phyloP scores from a whole-genome alignment of 148 eudicot species.

The Silene latifolia region DNA sequence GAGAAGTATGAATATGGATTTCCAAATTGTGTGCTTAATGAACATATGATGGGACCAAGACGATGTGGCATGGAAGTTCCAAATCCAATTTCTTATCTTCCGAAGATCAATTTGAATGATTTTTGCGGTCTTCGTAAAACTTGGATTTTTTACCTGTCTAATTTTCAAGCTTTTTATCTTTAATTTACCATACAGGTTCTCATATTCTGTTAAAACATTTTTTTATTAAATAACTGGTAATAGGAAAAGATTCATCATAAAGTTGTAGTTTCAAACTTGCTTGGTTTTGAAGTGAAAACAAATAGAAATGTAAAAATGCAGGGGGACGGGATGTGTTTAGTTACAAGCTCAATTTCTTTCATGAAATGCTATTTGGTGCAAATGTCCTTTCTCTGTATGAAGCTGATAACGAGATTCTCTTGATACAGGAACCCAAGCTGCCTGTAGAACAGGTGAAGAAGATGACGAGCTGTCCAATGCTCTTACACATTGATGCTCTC shows the following conservation, averaged over 20 bases:
- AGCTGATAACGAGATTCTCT: neutral
- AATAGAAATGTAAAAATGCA: no score
- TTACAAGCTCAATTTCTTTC: no score
- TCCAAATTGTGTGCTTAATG: neutral
- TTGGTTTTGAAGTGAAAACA: no score
- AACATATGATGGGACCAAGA: neutral
- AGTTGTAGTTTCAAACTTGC: neutral
- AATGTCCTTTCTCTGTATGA: neutral
- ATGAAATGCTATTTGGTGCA: neutral
- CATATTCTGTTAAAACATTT: neutral
- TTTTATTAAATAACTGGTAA: neutral
- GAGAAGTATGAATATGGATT: neutral
- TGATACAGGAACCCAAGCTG: conserved; percentile 2
- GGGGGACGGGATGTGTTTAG: no score
- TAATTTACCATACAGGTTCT: neutral
- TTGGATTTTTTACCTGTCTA: no score
- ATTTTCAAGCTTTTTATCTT: no score
- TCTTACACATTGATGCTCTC: neutral
- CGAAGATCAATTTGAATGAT: neutral
- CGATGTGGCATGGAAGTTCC: neutral
- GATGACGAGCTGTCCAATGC: neutral
- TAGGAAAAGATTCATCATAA: neutral
- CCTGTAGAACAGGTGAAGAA: neutral
- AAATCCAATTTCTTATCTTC: neutral
- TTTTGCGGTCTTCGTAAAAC: neutral